Percentiles rank a stretch among this genome's conserved stretches.
These are phyloP conservation scores for Beauveria bassiana DNA, from an alignment of 2,329 filamentous ascomycete genomes.

Conservation along the genomic window DNA sequence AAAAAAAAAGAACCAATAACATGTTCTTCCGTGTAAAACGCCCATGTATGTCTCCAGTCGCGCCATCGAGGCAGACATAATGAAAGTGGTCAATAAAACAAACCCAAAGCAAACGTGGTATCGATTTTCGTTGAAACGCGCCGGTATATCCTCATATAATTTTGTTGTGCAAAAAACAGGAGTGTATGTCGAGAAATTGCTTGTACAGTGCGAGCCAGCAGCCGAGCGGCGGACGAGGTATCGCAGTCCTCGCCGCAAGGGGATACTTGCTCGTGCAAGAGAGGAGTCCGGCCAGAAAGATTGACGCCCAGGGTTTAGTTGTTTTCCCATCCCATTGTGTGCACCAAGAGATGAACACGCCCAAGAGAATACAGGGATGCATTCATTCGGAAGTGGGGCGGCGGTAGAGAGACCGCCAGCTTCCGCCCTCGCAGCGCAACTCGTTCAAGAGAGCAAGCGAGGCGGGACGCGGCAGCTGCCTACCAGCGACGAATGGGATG, in stretches of 20 bases:
- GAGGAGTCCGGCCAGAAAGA: slow-evolving; percentile 28
- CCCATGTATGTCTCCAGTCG: slow-evolving; percentile 36
- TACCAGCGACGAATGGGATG: slow-evolving; percentile 47
- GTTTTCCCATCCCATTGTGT: slow-evolving; percentile 21
- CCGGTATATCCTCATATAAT: slow-evolving; percentile 28
- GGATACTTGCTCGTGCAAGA: slow-evolving; percentile 14
- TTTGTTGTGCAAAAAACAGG: slow-evolving; percentile 21
- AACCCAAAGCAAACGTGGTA: slow-evolving; percentile 35
- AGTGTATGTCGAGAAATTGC: slow-evolving; percentile 40
- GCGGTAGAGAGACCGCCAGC: slow-evolving; percentile 21
- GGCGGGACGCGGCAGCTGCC: slow-evolving; percentile 14
- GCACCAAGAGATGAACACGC: slow-evolving; percentile 41
- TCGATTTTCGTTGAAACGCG: slow-evolving; percentile 33
- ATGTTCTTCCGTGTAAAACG: slow-evolving; percentile 16
- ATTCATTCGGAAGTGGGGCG: slow-evolving; percentile 12
- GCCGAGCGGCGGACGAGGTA: slow-evolving; percentile 1
- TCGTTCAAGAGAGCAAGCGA: slow-evolving; percentile 25
- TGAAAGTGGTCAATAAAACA: slow-evolving; percentile 21
- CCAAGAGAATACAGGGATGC: neutral
- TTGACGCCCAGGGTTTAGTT: slow-evolving; percentile 30
- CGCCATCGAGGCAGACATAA: slow-evolving; percentile 26
- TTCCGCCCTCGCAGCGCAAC: slow-evolving; percentile 21
- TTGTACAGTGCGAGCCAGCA: slow-evolving; percentile 32
- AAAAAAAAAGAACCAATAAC: slow-evolving; percentile 14
- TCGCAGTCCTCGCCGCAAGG: slow-evolving; percentile 5